phyloP scores from a whole-genome alignment of 2,329 filamentous ascomycete species.

The Chrysosporium keratinophilum region DNA sequence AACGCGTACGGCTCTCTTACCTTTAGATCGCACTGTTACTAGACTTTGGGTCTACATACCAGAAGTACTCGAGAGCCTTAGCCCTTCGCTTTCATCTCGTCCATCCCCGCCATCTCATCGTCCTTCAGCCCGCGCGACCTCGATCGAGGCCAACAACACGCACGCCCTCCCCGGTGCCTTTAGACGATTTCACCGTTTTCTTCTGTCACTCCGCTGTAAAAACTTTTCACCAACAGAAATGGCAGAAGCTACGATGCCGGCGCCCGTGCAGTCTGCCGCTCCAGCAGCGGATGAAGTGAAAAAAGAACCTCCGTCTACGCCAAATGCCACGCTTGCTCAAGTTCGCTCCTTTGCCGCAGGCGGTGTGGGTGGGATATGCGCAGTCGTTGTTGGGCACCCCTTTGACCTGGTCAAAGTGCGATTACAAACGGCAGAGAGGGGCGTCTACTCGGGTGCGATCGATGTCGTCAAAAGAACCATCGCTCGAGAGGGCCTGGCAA shows the following conservation, averaged over 20 bases:
- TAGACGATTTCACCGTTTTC: conserved; percentile 11
- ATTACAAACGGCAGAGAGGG: conserved; percentile 87
- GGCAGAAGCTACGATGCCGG: conserved; percentile 25
- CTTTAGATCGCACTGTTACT: too few species aligned
- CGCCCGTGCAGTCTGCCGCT: conserved; percentile 23
- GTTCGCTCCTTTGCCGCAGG: conserved; percentile 78
- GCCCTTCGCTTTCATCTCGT: too few species aligned
- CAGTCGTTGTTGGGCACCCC: conserved; percentile 87
- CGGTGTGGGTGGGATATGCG: conserved; percentile 86
- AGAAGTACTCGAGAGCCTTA: too few species aligned
- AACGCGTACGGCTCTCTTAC: too few species aligned
- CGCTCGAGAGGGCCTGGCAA: conserved; percentile 67
- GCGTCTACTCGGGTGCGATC: conserved; percentile 79
- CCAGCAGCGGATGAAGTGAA: conserved; percentile 25
- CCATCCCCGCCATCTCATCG: neutral
- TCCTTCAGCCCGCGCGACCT: neutral
- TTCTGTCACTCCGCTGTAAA: neutral
- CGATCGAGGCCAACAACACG: too few species aligned
- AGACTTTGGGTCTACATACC: too few species aligned
- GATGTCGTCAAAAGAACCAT: conserved; percentile 86
- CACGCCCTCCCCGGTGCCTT: too few species aligned
- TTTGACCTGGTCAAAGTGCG: conserved; percentile 98
- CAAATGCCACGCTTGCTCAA: conserved; percentile 48
- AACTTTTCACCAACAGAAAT: neutral
- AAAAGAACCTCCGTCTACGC: conserved; percentile 12